Evolutionary conservation across 257 asterid genomes (phyloP), one percentile per base, ranked within the genome.

Genomic region (Thymus mandschuricus): DNA sequence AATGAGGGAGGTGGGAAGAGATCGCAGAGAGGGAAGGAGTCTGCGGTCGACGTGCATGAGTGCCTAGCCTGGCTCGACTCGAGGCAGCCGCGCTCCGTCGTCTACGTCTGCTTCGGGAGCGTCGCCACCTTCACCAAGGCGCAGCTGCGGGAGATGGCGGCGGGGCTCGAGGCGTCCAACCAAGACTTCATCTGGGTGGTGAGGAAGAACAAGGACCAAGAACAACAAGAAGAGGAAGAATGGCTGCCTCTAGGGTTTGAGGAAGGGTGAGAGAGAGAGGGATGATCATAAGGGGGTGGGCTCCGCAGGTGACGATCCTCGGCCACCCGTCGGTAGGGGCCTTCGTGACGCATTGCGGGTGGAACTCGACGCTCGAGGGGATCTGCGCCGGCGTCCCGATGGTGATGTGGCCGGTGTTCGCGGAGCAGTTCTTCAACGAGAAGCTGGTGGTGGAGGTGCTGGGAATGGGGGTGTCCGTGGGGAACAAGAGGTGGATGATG

Each of bases 101-200:
- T 87, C 21, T 92, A 84, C 59, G 12, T 84, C 2, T 87, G 96
- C 60, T 87, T 85, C 1, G 96, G 96, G 7, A 92, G 98, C 68
- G 63, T 44, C 29, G 73, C 80, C 0, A 74, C 51, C 0, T 86
- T 86, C n/a, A 57, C 70, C 1, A 49, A n/a, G 1, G 77, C 88
- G 1, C 98, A 92, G 48, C 12, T 92, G 29, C 90, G 71, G 0
- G 96, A 92, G 60, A 82, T 75, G 5, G 96, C 96, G 1, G 69
- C 61, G n/a, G 96, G 90, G 57, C 84, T 89, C 0, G 96, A 89
- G 73, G 68, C 55, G 0, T 86, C 97, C 0, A 84, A 83, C 40
- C 84, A 80, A 46, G 72, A 83, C 30, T 92, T 89, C 82, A 73
- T 92, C 28, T 92, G 95, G 97, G 96, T 84, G 1, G 83, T 89